Evolutionary conservation across 495 filamentous ascomycete genomes (phyloP).

Genomic region (Penicillium turbatum): DNA sequence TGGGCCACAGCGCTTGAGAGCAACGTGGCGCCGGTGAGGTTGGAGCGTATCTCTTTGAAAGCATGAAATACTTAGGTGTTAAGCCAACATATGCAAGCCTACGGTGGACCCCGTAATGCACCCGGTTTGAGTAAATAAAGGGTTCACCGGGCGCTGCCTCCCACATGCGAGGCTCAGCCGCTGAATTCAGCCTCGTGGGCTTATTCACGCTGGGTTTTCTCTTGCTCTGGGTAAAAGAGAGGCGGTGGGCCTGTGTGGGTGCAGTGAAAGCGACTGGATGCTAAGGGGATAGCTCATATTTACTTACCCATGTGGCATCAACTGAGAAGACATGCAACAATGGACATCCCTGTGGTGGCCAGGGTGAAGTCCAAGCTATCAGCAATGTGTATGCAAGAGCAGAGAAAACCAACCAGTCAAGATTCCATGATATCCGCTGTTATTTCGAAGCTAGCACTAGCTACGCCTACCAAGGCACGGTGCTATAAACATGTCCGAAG

Average conservation of each 20-base stretch:
- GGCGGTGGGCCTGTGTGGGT: neutral
- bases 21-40: neutral
- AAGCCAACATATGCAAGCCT: neutral
- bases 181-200: neutral
- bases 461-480: neutral
- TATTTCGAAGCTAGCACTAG: neutral
- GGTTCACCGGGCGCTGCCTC: neutral
- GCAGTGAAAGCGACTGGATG: neutral
- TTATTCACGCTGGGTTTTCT: neutral
- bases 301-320: neutral
- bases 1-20: neutral
- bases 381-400: neutral
- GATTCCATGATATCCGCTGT: neutral
- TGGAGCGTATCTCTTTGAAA: too few species aligned
- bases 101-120: neutral
- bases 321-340: neutral
- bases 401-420: neutral
- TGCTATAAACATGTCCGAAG: neutral
- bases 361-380: neutral
- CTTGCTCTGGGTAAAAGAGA: neutral
- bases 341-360: neutral
- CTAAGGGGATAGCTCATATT: neutral
- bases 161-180: neutral
- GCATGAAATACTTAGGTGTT: neutral
- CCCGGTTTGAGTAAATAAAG: neutral